Base-by-base conservation (phyloP, 306 rosid genomes). In the Gastrolobium bilobum region DNA sequence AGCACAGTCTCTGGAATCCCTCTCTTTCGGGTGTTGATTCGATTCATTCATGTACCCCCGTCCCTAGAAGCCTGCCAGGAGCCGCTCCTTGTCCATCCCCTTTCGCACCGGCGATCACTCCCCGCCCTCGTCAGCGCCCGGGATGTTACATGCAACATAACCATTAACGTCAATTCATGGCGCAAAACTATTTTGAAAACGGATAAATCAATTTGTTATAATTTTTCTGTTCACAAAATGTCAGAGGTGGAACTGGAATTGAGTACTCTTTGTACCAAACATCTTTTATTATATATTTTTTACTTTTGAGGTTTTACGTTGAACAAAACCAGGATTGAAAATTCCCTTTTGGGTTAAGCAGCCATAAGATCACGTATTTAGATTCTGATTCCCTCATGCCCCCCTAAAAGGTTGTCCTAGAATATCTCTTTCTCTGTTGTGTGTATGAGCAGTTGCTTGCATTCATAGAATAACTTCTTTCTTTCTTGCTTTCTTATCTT, bases 181-280 rank as follows among this genome's bases (percentile, higher is more conserved):
- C 81, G 79, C 13, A 73, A 74, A 62, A 68, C 51, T 48, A 31
- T 76, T 47, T 68, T 60, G 40, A 39, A 85, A 65, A 60, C 82
- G 73, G 7, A 47, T 11, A 53, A 29, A 60, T 54, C 81, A 76
- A 78, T n/a, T 57, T 31, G 4, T 59, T 11, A 33, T 8, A 44
- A 43, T 3, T 53, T 44, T 76, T 2, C 4, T 5, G 14, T 8
- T 79, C 86, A 61, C 79, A 8, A 37, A 81, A 52, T 34, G 82
- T 42, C 82, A 48, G 64, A 71, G 34, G 60, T 29, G 10, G 40
- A 64, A 71, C 52, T 13, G 44, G 71, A 71, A 71, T 56, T 46
- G 64, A 43, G 69, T 26, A 44, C 63, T 69, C 39, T 13, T 1
- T 53, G 82, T 62, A 59, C 76, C 30, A 44, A 44, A n/a, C 14